Evolutionary conservation across 805 yeast genomes (phyloP), one percentile per base, ranked within the genome.

Genomic region (Zygoascus tannicola): DNA sequence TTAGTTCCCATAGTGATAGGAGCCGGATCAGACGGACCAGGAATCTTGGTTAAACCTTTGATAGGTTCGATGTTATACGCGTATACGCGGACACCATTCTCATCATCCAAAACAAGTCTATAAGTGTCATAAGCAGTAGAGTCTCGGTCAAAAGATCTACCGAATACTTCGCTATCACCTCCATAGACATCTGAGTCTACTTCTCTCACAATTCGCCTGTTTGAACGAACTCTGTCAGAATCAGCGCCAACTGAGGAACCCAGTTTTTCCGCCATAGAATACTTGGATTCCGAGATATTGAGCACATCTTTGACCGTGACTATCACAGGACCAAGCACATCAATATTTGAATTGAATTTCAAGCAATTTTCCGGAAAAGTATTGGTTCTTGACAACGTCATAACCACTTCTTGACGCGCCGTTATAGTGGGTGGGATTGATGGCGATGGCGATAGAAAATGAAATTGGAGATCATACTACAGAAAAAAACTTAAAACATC

Each of bases 211-310:
- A 37, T 32, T 20, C 41, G 32, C 19, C 46, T 40, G 16, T 39
- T 40, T 10, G 44, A 23, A 3, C 48, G 22, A 5, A 38, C 44
- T 19, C 47, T 43, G 16, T 35, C 38, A 22, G 39, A 41, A 14
- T 32, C 38, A n/a, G n/a, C n/a, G n/a, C n/a, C n/a, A n/a, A n/a
- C n/a, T n/a, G n/a, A n/a, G n/a, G n/a, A n/a, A 15, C 35, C 43
- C 14, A 49, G 22, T 23, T 26, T 20, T n/a, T 52, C 50, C 8
- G 62, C 51, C 49, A 58, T 61, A 45, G 54, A 56, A 44, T 53
- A 57, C 42, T 57, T 57, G 41, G 65, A 58, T 16, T 37, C 44
- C 18, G 57, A 42, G 30, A 58, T 52, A 41, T 52, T 45, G 30
- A 43, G 35, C 10, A 49, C 38, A 26, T 53, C 56, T n/a, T 54